A percentile compares a stretch with the other conserved stretches of the same genome.
These are phyloP conservation scores for Malus hybrid DNA, from an alignment of 331 rosid genomes.

Conservation along the genomic window DNA sequence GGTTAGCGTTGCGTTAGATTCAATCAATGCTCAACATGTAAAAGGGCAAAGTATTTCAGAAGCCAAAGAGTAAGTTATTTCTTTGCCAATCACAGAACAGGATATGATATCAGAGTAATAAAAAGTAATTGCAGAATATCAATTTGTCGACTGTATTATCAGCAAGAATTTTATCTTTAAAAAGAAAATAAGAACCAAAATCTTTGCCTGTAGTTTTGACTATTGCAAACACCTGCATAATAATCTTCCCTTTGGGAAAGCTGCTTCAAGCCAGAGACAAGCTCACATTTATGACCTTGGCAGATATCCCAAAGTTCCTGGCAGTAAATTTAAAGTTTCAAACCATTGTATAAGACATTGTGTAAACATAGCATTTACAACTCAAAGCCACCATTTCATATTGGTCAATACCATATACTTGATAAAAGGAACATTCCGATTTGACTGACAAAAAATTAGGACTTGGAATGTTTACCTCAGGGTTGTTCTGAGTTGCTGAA, in stretches of 20 bases:
- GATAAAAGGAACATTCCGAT: neutral
- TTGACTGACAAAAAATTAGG: neutral
- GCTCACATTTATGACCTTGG: constrained; percentile 74
- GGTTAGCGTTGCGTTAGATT: too few relatives aligned
- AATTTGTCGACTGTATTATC: too few relatives aligned
- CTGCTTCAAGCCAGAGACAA: constrained; percentile 64
- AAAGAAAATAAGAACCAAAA: too few relatives aligned
- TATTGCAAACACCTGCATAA: constrained; percentile 84
- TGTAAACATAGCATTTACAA: neutral
- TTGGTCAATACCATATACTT: neutral
- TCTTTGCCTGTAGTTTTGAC: constrained; percentile 76
- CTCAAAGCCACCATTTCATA: neutral
- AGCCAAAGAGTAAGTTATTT: too few relatives aligned
- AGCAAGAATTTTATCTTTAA: too few relatives aligned
- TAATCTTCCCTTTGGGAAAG: constrained; percentile 82
- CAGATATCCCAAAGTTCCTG: constrained; percentile 62
- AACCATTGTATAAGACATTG: constrained; percentile 8
- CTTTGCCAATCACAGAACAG: too few relatives aligned
- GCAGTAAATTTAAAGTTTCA: constrained; percentile 10
- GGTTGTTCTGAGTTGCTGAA: constrained; percentile 62
- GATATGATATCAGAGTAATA: too few relatives aligned
- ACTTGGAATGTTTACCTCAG: constrained; percentile 41
- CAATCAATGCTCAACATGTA: too few relatives aligned
- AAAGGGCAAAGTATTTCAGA: neutral
- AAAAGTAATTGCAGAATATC: too few relatives aligned